Conservation (phyloP, 2,329 filamentous ascomycete species). For the Xylaria arbuscula region DNA sequence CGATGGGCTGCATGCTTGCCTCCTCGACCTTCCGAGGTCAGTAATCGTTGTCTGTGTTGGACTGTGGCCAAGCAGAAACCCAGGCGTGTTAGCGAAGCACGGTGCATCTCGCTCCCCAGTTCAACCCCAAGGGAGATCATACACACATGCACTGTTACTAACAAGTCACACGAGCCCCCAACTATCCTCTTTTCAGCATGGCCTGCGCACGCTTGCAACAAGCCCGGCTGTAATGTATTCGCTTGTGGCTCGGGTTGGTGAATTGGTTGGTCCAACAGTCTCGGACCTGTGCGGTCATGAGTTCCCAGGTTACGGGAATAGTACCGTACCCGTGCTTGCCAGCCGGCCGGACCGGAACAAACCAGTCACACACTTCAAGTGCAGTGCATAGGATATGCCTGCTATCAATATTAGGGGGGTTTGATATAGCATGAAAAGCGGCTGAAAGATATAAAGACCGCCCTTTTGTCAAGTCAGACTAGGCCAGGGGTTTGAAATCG, state of each 20-base stretch:
- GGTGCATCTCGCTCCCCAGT: slow-evolving; percentile 24
- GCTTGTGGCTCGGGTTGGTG: slow-evolving; percentile 12
- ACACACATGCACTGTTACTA: slow-evolving; percentile 26
- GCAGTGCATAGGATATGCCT: slow-evolving; percentile 6
- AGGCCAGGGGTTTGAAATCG: neutral
- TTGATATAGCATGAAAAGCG: no score
- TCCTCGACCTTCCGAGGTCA: slow-evolving; percentile 27
- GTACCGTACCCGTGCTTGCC: slow-evolving; percentile 29
- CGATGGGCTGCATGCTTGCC: slow-evolving; percentile 29
- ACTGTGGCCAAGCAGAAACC: slow-evolving; percentile 17
- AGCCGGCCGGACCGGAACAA: slow-evolving; percentile 29
- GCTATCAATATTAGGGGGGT: neutral
- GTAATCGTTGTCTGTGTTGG: slow-evolving; percentile 18
- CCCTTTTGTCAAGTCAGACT: neutral
- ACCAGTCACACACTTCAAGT: slow-evolving; percentile 22
- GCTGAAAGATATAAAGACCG: neutral
- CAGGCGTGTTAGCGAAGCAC: slow-evolving; percentile 25
- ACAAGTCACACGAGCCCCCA: slow-evolving; percentile 33
- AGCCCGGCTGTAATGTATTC: slow-evolving; percentile 19
- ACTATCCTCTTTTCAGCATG: slow-evolving; percentile 29
- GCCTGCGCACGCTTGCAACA: slow-evolving; percentile 25
- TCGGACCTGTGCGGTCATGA: slow-evolving; percentile 35
- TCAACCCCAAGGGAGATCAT: slow-evolving; percentile 20
- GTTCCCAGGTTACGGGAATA: slow-evolving; percentile 18
- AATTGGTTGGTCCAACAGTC: slow-evolving; percentile 27